Percentiles rank a stretch among this genome's conserved stretches.
Conservation (phyloP, 345 rosid genomes). For the Salix udensis region DNA sequence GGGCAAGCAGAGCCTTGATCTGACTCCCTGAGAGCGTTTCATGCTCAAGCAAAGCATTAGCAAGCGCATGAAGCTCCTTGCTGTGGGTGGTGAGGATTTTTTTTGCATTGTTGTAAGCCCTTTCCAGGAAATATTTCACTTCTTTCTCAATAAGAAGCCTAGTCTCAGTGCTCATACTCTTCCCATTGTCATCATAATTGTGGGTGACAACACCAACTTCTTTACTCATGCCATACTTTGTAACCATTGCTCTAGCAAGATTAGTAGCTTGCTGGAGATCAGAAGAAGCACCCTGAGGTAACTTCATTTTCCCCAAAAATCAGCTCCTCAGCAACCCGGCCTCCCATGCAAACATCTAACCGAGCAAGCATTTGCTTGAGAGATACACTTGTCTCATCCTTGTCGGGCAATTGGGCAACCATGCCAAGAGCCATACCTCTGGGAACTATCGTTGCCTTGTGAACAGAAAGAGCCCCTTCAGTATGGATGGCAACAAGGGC, state of each 20-base stretch:
- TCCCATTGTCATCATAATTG: constrained; percentile 80
- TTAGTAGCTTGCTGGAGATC: constrained; percentile 84
- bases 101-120: constrained; percentile 85
- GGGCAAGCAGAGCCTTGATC: constrained; percentile 63
- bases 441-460: constrained; percentile 94
- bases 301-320: constrained; percentile 89
- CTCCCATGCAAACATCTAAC: constrained; percentile 94
- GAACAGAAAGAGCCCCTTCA: constrained; percentile 90
- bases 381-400: constrained; percentile 69
- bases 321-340: constrained; percentile 92
- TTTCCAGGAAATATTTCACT: constrained; percentile 62
- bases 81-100: constrained; percentile 62
- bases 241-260: constrained; percentile 85
- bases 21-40: constrained; percentile 80
- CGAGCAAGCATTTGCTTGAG: constrained; percentile 94
- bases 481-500: constrained; percentile 92
- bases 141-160: constrained; percentile 88
- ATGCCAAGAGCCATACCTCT: constrained; percentile 94
- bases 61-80: constrained; percentile 83
- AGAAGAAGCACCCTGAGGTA: constrained; percentile 80
- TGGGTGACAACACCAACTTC: constrained; percentile 80
- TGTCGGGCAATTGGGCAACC: constrained; percentile 87
- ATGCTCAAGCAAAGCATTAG: constrained; percentile 70
- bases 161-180: constrained; percentile 95
- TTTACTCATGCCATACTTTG: constrained; percentile 84